A percentile compares a stretch with the other conserved stretches of the same genome.
These are phyloP conservation scores for Leucoagaricus sp. DNA, from an alignment of 1,284 basidiomycete genomes.

Conservation along the genomic window DNA sequence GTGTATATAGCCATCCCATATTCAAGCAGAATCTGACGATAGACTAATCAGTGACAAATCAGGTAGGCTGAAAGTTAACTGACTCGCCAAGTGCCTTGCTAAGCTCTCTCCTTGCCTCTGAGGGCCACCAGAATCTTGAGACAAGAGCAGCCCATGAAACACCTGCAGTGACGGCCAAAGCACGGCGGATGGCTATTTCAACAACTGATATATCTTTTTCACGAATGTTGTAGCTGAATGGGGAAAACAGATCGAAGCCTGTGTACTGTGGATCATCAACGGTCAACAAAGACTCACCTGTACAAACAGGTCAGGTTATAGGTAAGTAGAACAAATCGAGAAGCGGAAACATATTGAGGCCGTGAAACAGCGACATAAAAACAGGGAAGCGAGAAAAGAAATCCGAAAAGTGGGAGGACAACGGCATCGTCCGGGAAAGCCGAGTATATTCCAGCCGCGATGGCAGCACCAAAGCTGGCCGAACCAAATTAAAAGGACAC, in stretches of 20 bases:
- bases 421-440: slow-evolving; percentile 78
- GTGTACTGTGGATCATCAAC: background rate
- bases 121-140: slow-evolving; percentile 93
- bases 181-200: slow-evolving; percentile 76
- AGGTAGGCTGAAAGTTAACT: slow-evolving; percentile 30
- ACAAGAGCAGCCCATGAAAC: slow-evolving; percentile 90
- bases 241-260: background rate
- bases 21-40: slow-evolving; percentile 73
- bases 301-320: slow-evolving; percentile 93
- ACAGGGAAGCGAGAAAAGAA: slow-evolving; percentile 91
- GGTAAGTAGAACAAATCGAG: slow-evolving; percentile 86
- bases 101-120: slow-evolving; percentile 88
- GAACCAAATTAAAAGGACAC: background rate
- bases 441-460: slow-evolving; percentile 73
- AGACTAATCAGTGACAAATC: background rate
- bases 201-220: slow-evolving; percentile 69
- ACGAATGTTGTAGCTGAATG: slow-evolving; percentile 86
- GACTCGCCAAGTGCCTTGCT: slow-evolving; percentile 86
- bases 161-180: slow-evolving; percentile 82
- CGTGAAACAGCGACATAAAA: slow-evolving; percentile 88
- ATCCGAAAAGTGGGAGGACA: slow-evolving; percentile 81
- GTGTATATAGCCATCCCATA: slow-evolving; percentile 83
- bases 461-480: slow-evolving; percentile 72
- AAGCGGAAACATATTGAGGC: slow-evolving; percentile 78
- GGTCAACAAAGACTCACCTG: slow-evolving; percentile 49